Base-by-base conservation (phyloP, 2,329 filamentous ascomycete species). In the Seiridium cupressi region DNA sequence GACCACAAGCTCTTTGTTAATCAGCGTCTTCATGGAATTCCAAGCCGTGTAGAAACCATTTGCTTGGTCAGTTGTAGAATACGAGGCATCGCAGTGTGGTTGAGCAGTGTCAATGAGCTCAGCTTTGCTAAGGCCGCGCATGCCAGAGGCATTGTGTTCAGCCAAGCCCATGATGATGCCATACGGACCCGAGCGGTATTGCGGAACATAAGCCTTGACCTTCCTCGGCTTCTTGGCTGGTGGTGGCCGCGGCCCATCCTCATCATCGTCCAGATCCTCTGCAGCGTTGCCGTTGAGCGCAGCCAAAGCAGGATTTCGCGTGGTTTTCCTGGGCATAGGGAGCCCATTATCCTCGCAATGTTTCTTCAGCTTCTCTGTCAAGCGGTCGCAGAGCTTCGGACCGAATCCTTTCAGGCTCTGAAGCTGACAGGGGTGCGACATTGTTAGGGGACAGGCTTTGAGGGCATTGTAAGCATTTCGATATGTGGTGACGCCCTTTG, bases 11-110 rank as follows among this genome's bases (percentile, higher is more conserved):
- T 92, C 89, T 69, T 93, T 92, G 58, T 86, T 81, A 4, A 88
- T 66, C 38, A 95, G 76, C 0, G 89, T 92, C 70, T 91, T 91
- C 83, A 94, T 93, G 1, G 90, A 92, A 68, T 85, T 89, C 91
- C 91, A 95, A 0, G 91, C 91, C 0, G 91, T 94, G 66, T 91
- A 91, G 67, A 85, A 90, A 60, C 87, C 89, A 9, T 81, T 87
- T 0, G 89, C 79, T 58, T 91, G 88, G 46, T 77, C 80, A 0
- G 89, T 88, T 0, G 84, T 85, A 0, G 84, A 89, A 67, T 92
- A 93, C 0, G 90, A 93, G 2, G 88, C 77, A 69, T 93, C 89
- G 67, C 88, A 92, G 70, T 90, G 80, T 5, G 84, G 84, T 67
- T 94, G 89, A 1, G 90, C 89, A 10, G 82, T 76, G 61, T 88